A percentile compares a stretch with the other conserved stretches of the same genome.
phyloP scores from a whole-genome alignment of 805 yeast species.

The Candida golubevii region DNA sequence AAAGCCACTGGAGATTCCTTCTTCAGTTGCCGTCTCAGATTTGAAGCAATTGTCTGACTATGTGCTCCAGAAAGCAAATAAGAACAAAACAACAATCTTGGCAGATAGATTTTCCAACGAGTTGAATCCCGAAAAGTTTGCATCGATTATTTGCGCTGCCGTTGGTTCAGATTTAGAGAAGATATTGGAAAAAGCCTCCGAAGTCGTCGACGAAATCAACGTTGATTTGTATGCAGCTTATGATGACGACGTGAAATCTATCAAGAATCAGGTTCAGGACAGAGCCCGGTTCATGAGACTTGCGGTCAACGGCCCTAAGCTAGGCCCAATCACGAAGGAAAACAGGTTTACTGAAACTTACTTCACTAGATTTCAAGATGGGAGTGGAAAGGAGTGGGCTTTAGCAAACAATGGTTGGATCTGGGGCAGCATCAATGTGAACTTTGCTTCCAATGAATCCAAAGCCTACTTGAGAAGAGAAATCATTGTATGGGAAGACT shows the following conservation, averaged over 20 bases:
- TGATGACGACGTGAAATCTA: constrained; percentile 66
- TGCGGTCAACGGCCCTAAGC: constrained; percentile 75
- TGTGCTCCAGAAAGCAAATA: constrained; percentile 40
- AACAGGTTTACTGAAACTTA: constrained; percentile 79
- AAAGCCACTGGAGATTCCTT: constrained; percentile 41
- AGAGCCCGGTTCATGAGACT: constrained; percentile 73
- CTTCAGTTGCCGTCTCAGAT: constrained; percentile 33
- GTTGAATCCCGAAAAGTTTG: constrained; percentile 48
- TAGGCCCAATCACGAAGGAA: constrained; percentile 55
- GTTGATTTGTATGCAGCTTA: constrained; percentile 64
- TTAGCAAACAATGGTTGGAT: constrained; percentile 98
- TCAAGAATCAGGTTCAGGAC: constrained; percentile 65
- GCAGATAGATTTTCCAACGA: constrained; percentile 50
- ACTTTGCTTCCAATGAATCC: constrained; percentile 79
- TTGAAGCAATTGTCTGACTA: constrained; percentile 45
- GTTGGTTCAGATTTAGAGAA: constrained; percentile 18
- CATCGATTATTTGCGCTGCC: constrained; percentile 43
- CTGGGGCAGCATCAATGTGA: constrained; percentile 94
- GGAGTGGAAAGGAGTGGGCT: constrained; percentile 57
- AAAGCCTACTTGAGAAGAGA: constrained; percentile 85
- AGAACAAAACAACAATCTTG: constrained; percentile 40
- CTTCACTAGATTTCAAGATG: constrained; percentile 65
- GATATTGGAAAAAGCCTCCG: constrained; percentile 35
- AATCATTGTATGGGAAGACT: constrained; percentile 96
- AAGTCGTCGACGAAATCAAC: constrained; percentile 74